Conservation (phyloP, 306 rosid species). For the Vigna nakashimae region DNA sequence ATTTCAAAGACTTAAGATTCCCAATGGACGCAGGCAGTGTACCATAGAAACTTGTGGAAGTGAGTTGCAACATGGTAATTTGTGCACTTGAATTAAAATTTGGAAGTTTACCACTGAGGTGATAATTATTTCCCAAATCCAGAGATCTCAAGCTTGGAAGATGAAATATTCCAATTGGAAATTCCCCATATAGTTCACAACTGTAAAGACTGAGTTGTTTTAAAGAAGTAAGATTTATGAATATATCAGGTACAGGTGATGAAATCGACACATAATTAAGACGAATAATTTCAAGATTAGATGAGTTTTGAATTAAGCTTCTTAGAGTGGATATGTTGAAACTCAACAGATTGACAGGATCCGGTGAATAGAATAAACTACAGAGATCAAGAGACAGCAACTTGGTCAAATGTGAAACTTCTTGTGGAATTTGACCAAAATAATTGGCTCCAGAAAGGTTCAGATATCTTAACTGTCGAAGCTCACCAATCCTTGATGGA, state of each 20-base stretch:
- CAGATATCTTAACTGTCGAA: slow-evolving; percentile 11
- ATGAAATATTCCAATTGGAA: slow-evolving; percentile 44
- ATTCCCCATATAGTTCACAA: slow-evolving; percentile 42
- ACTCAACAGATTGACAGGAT: background rate
- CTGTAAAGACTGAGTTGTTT: rapidly evolving
- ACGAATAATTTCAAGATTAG: slow-evolving; percentile 1
- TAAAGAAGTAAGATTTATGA: slow-evolving; percentile 45
- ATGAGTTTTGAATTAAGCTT: slow-evolving; percentile 40
- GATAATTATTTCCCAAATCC: background rate
- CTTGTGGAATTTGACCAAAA: slow-evolving; percentile 22
- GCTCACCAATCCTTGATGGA: slow-evolving; percentile 35
- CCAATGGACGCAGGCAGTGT: slow-evolving; percentile 42
- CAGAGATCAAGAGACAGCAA: slow-evolving; percentile 19
- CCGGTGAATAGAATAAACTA: background rate
- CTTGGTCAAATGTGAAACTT: slow-evolving; percentile 28
- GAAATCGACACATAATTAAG: slow-evolving; percentile 19
- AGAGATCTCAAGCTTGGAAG: slow-evolving; percentile 43
- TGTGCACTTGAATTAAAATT: slow-evolving; percentile 34
- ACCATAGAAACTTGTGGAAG: slow-evolving; percentile 28
- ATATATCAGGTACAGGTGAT: slow-evolving; percentile 31
- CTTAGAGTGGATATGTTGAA: background rate
- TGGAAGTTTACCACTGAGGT: slow-evolving; percentile 51
- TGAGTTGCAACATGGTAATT: background rate
- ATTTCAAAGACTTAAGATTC: background rate
- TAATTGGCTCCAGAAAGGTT: slow-evolving; percentile 2